These are phyloP conservation scores for Aspergillus uvarum DNA, from an alignment of 2,329 filamentous ascomycete genomes.

Conservation along the genomic window DNA sequence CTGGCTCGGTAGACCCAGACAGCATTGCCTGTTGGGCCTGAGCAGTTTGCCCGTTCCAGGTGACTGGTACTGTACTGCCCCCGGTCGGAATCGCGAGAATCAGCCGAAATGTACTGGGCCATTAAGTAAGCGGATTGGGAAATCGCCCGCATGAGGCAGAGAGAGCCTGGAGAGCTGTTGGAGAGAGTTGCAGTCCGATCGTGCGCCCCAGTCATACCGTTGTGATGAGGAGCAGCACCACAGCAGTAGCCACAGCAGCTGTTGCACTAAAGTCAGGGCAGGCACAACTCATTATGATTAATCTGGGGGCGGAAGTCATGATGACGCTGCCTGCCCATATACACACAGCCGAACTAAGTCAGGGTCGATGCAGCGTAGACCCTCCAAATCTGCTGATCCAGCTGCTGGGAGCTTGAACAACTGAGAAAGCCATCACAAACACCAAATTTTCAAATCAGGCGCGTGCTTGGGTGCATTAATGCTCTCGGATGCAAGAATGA, in stretches of 20 bases:
- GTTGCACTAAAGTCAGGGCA: not conserved
- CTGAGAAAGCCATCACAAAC: not conserved
- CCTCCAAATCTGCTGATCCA: not conserved
- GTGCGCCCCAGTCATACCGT: not conserved
- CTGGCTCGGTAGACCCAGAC: no score
- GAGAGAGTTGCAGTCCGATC: not conserved
- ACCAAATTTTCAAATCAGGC: not conserved
- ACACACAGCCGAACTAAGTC: no score
- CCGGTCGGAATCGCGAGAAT: not conserved
- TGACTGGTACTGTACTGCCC: no score
- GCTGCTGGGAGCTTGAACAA: not conserved
- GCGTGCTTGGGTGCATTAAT: not conserved
- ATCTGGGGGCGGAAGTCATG: constrained; percentile 5
- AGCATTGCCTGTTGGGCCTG: not conserved
- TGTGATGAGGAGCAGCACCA: not conserved
- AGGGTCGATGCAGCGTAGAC: no score
- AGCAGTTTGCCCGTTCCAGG: no score
- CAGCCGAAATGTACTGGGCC: not conserved
- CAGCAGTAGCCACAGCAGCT: not conserved
- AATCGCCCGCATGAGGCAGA: not conserved
- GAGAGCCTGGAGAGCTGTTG: no score
- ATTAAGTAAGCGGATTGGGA: not conserved
- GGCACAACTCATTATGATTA: not conserved
- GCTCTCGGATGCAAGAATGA: constrained; percentile 21
- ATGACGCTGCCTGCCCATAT: not conserved